Evolutionary conservation across 2,329 filamentous ascomycete genomes (phyloP), one percentile per base, ranked within the genome.

Genomic region (Colletotrichum sp.): DNA sequence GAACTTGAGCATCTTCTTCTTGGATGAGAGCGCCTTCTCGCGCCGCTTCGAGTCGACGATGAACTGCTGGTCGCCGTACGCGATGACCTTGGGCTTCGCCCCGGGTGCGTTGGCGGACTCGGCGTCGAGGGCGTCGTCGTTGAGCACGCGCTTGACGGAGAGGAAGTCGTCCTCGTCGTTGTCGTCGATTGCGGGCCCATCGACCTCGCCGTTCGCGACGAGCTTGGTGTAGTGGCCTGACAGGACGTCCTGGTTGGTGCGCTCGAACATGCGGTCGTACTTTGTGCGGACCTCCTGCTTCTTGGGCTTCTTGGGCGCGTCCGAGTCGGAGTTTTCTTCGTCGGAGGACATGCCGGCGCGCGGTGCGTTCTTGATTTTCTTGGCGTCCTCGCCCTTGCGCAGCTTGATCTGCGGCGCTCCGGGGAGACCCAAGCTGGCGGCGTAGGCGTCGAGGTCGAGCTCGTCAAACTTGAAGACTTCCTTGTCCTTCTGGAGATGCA

Each of bases 181-280:
- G 7, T 89, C 90, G 70, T 91, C 90, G 5, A 66, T 25, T 5
- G 78, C 84, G 25, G 74, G 91, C 18, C 88, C 90, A 76, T 91
- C 89, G 55, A 10, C 83, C 77, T 85, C 84, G 4, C 85, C 92
- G 52, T 93, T 89, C 66, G 89, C 89, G 76, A 98, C 93, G 77
- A 99, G 90, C 81, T 96, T 98, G 75, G 92, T 92, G 87, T 98
- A 98, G 85, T 99, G 97, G 71, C 94, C 93, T n/a, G 96, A 96
- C 78, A 99, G 86, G 36, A 99, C 94, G 82, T 98, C 96, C 85
- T 98, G 96, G 85, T 99, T 99, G 80, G 94, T 94, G 76, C 97
- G 91, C 87, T 98, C 96, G 85, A 98, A 98, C 97, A 99, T 98
- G 79, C 95, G 94, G 84, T 99, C 96, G 83, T 98, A 97, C 84